Evolutionary conservation across 345 rosid species (phyloP), one percentile per base, ranked within the genome.

Genomic region (Melaleuca quinquenervia): DNA sequence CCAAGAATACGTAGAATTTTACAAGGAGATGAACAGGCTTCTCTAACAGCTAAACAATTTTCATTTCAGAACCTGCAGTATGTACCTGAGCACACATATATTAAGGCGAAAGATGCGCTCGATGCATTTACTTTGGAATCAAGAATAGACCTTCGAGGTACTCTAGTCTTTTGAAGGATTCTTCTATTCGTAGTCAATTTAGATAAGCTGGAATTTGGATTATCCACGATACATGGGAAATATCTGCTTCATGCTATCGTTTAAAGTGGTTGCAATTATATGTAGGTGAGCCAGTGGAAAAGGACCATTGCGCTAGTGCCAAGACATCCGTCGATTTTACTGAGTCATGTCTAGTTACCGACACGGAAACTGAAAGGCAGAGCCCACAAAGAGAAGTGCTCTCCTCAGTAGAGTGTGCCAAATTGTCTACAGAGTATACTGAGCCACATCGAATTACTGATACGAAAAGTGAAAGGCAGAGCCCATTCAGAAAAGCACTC

Each of bases 311-410:
- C 11, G 45, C 48, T 20, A 70, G 13, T 70, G 80, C 80, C 26
- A 70, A 36, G 36, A 70, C 48, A 70, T 41, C 80, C 48, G 18
- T 70, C 3, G 26, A 70, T 41, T 44, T 70, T 48, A 70, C 48
- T 36, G 83, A 21, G 53, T 84, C 88, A 56, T 85, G 90, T 18
- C 91, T 88, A 6, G 78, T 54, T 50, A 60, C 74, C 56, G 91
- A 89, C 83, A 84, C 50, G 84, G 70, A 86, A 78, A 84, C 11
- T 18, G 88, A 85, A 84, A 54, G 44, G 45, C 84, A 60, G 88
- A 92, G 91, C 90, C 95, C 96, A 82, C 83, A 89, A 50, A 89
- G 96, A 80, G 91, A 91, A 87, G 95, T 89, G 70, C 93, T 95
- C 26, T 91, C 98, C 83, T 94, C 95, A 6, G 86, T 94, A 80